Evolutionary conservation across 2,329 filamentous ascomycete species (phyloP).

Genomic region (Pezicula carpinea): DNA sequence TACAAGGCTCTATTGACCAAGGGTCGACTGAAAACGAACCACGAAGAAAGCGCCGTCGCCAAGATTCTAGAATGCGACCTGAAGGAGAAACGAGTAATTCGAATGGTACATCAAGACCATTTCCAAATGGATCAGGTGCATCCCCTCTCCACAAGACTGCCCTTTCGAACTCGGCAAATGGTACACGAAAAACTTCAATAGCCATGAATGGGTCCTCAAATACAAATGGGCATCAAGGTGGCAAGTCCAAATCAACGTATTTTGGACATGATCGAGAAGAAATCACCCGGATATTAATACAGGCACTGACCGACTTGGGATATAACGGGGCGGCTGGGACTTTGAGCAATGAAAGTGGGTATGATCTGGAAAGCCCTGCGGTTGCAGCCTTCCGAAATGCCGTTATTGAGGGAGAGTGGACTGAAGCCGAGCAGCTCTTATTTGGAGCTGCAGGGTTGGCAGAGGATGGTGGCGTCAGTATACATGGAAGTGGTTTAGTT

Average conservation of each 20-base stretch:
- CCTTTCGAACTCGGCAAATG: constrained; percentile 38
- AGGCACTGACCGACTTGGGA: constrained; percentile 83
- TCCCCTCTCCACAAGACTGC: constrained; percentile 39
- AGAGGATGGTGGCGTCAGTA: constrained; percentile 40
- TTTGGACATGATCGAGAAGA: constrained; percentile 88
- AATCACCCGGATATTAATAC: constrained; percentile 86
- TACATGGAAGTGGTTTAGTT: constrained; percentile 57
- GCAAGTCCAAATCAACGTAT: constrained; percentile 43
- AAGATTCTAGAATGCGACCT: constrained; percentile 56
- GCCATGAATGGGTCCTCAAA: constrained; percentile 51
- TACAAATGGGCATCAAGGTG: constrained; percentile 22
- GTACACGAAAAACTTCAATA: constrained; percentile 39
- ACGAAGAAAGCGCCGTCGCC: constrained; percentile 55
- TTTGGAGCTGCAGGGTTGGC: constrained; percentile 42
- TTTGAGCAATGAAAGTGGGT: constrained; percentile 78
- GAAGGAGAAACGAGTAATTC: constrained; percentile 49
- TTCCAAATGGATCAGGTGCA: constrained; percentile 50
- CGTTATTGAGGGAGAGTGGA: constrained; percentile 77
- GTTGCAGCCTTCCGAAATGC: constrained; percentile 83
- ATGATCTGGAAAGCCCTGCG: constrained; percentile 76
- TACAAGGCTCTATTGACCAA: constrained; percentile 16
- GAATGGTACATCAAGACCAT: constrained; percentile 49
- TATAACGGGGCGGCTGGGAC: constrained; percentile 73
- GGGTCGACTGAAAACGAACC: constrained; percentile 20
- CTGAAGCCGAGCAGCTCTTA: constrained; percentile 77